Percentiles rank a stretch among this genome's conserved stretches.
Evolutionary conservation across 169 alveolate species (phyloP).

Genomic region (Plasmodium malariae): DNA sequence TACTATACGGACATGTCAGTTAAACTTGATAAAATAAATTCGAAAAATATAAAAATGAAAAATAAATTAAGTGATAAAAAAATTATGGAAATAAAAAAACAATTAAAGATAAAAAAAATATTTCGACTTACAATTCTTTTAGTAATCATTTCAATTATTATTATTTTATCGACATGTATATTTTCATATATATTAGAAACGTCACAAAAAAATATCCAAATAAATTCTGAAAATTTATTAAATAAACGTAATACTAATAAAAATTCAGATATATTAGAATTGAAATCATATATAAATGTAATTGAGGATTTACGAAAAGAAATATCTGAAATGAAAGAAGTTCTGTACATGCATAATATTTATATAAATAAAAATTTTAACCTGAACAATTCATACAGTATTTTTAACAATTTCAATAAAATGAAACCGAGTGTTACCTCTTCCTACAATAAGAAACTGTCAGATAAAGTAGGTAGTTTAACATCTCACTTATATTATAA

Average conservation of each 20-base stretch:
- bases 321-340: constrained; percentile 63
- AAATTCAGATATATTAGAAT: constrained; percentile 15
- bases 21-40: constrained; percentile 13
- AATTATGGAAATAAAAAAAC: constrained; percentile 47
- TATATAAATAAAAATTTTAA: constrained; percentile 35
- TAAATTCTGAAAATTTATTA: constrained; percentile 6
- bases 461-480: constrained; percentile 21
- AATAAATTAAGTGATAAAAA: constrained; percentile 39
- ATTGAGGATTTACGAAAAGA: constrained; percentile 69
- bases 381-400: constrained; percentile 29
- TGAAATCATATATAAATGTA: constrained; percentile 52
- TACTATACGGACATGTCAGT: constrained; percentile 25
- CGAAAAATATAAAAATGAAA: constrained; percentile 6
- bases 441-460: constrained; percentile 7
- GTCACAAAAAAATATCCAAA: constrained; percentile 40
- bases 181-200: constrained; percentile 56
- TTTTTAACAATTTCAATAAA: constrained; percentile 50
- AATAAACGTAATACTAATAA: constrained; percentile 19
- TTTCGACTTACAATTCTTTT: constrained; percentile 31
- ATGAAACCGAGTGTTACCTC: constrained; percentile 29
- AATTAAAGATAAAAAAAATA: constrained; percentile 23
- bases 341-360: constrained; percentile 45
- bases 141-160: constrained; percentile 18
- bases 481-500: constrained; percentile 41
- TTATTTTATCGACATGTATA: constrained; percentile 29